Conservation (phyloP, 225 moss, liverwort and hornwort genomes). For the Sphagnum contortum region DNA sequence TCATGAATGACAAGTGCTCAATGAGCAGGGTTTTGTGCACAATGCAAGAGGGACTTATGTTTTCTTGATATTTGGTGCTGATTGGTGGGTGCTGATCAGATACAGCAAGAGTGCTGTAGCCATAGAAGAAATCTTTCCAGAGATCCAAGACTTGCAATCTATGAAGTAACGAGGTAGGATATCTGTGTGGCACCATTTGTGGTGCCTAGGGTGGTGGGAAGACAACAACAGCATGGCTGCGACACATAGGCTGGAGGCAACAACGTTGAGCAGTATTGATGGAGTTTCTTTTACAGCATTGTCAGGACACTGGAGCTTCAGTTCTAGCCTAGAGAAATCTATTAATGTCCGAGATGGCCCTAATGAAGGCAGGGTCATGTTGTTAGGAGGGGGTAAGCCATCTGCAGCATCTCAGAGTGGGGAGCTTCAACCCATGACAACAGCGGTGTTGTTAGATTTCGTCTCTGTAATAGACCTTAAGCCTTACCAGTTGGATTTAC, state of each 20-base stretch:
- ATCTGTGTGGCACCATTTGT: constrained; percentile 30
- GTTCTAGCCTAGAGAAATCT: constrained; percentile 39
- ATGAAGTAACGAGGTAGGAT: constrained; percentile 30
- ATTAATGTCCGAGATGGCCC: constrained; percentile 42
- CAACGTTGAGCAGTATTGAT: constrained; percentile 37
- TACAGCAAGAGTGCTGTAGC: too few species aligned
- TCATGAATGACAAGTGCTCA: too few species aligned
- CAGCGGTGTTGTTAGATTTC: too few species aligned
- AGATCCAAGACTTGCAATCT: neutral
- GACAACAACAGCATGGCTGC: constrained; percentile 32
- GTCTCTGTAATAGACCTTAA: too few species aligned
- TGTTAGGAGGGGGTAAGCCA: neutral
- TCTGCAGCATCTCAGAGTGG: constrained; percentile 8
- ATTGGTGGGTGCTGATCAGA: too few species aligned
- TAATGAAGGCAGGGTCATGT: constrained; percentile 15
- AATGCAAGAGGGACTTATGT: too few species aligned
- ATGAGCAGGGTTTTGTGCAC: too few species aligned
- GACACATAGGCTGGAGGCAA: constrained; percentile 35
- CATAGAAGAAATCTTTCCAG: too few species aligned
- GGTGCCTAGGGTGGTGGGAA: constrained; percentile 23
- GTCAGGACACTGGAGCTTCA: constrained; percentile 23
- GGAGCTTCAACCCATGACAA: too few species aligned
- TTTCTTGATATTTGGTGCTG: too few species aligned
- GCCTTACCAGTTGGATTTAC: too few species aligned
- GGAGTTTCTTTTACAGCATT: constrained; percentile 25